Base-by-base conservation (phyloP, 2,329 filamentous ascomycete species). In the Metarhizium rileyi region DNA sequence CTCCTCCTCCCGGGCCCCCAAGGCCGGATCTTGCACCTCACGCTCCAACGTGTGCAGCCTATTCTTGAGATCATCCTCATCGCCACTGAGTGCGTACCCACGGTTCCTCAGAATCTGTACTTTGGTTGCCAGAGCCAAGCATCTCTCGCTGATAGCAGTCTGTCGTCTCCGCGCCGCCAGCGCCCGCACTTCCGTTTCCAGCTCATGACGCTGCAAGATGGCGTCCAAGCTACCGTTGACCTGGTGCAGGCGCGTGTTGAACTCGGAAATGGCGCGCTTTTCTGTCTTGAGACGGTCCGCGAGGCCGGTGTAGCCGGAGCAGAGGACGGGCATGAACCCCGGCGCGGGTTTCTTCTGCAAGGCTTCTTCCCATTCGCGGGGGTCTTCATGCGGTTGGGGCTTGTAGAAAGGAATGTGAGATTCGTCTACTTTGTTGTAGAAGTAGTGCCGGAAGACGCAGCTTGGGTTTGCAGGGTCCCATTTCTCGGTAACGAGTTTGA, bases 401-500 rank as follows among this genome's bases (percentile, higher is more conserved):
- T 83, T 79, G 66, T 86, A 90, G 65, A 86, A 90, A 10, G 86
- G 86, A n/a, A 85, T 83, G 62, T 78, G 77, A 47, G 80, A 78
- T 59, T 86, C 80, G 55, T 86, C 83, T 54, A 90, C 86, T 56
- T 87, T 82, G 69, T 93, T 93, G 75, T 93, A 94, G 65, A 93
- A 88, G 71, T 91, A 91, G 62, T 86, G 75, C 65, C 88, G 86
- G 70, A 93, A 89, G 26, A 78, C 80, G 59, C 86, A 90, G 62
- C 80, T 81, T 22, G 80, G 75, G 63, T 75, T 78, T 25, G 74
- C 67, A 1, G 86, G 82, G 53, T 86, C 76, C 87, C 87, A 93
- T 69, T 90, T 90, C 52, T 80, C 73, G 47, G 80, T 71, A 38
- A 93, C 75, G 25, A 81, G 73, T 53, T 76, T 73, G 64, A 90